Percentiles rank a stretch among this genome's conserved stretches.
phyloP scores from a whole-genome alignment of 2,329 filamentous ascomycete genomes.

The Cytospora paraplurivora region DNA sequence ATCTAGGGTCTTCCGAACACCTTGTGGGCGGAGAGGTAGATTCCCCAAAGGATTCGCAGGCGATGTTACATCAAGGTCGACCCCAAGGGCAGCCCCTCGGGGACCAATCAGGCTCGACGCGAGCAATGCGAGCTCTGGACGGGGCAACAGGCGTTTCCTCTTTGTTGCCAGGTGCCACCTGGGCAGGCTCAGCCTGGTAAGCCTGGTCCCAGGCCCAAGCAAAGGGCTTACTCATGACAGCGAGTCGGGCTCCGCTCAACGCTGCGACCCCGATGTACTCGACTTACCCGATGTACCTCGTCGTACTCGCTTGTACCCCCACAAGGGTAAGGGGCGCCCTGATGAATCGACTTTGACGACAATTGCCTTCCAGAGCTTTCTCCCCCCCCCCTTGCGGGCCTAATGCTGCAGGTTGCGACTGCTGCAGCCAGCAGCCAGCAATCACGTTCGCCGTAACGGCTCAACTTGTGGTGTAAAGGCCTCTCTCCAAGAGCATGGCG shows the following conservation, averaged over 20 bases:
- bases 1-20: no score
- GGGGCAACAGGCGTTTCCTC: not conserved
- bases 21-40: no score
- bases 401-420: not conserved
- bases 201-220: slow-evolving; percentile 5
- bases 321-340: not conserved
- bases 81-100: not conserved
- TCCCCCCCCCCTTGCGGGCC: not conserved
- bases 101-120: not conserved
- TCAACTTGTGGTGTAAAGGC: slow-evolving; percentile 13
- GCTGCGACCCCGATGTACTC: not conserved
- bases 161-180: not conserved
- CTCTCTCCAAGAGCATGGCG: slow-evolving; percentile 10
- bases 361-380: not conserved
- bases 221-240: slow-evolving; percentile 21
- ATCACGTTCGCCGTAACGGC: not conserved
- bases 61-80: not conserved
- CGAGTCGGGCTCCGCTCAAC: slow-evolving; percentile 21
- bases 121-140: not conserved
- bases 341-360: slow-evolving; percentile 14
- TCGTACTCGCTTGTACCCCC: slow-evolving; percentile 17
- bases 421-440: not conserved
- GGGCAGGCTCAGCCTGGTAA: not conserved
- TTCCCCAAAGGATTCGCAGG: no score
- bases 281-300: slow-evolving; percentile 10